A percentile compares a stretch with the other conserved stretches of the same genome.
These are phyloP conservation scores for Vaccinium macrocarpon DNA, from an alignment of 148 eudicot species.

Conservation along the genomic window DNA sequence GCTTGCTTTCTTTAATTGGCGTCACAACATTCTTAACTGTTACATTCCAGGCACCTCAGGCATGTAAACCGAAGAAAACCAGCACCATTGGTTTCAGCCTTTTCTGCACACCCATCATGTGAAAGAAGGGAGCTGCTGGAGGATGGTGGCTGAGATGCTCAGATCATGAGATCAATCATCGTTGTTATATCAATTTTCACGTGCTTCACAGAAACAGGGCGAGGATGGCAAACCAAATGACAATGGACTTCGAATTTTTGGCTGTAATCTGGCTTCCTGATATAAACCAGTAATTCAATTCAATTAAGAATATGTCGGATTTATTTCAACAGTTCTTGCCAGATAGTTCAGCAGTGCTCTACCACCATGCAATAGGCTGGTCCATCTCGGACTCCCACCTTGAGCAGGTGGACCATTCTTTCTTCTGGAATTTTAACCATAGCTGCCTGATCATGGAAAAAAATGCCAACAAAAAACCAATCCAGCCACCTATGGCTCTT, in stretches of 20 bases:
- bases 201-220: not conserved
- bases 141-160: not conserved
- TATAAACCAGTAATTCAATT: not conserved
- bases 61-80: not conserved
- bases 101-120: not conserved
- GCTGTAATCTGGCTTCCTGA: not conserved
- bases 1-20: not conserved
- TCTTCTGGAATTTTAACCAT: too few relatives aligned
- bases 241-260: not conserved
- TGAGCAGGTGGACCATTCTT: too few relatives aligned
- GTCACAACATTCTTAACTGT: not conserved
- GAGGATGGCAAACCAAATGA: not conserved
- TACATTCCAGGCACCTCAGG: not conserved
- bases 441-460: not conserved
- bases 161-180: not conserved
- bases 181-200: not conserved
- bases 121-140: not conserved
- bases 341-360: not conserved
- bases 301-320: not conserved
- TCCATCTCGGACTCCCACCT: too few relatives aligned
- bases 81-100: not conserved
- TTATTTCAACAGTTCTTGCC: not conserved
- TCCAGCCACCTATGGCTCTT: not conserved
- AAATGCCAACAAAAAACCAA: not conserved
- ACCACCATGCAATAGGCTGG: too few relatives aligned